Conservation (phyloP, 352 stramenopile genomes). For the Blastocystis sp. region DNA sequence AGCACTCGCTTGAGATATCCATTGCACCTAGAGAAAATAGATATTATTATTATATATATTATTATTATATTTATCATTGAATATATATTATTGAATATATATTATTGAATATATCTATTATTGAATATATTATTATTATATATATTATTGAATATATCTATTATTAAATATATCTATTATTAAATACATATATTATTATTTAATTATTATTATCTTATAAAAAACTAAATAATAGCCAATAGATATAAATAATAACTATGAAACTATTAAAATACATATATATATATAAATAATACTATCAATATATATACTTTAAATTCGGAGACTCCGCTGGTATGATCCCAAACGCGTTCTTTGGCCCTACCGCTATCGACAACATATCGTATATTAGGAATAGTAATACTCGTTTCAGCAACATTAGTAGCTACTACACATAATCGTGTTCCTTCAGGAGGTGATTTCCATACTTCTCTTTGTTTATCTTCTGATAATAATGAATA, state of each 20-base stretch:
- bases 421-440: slow-evolving; percentile 83
- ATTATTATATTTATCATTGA: not conserved
- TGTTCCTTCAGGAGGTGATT: slow-evolving; percentile 60
- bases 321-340: slow-evolving; percentile 66
- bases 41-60: slow-evolving; percentile 1
- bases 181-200: not conserved
- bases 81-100: not conserved
- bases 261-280: slow-evolving; percentile 4
- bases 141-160: too few species aligned
- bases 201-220: not conserved
- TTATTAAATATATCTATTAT: too few species aligned
- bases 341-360: slow-evolving; percentile 80
- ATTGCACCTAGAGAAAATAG: slow-evolving; percentile 51
- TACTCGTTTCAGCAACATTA: slow-evolving; percentile 88
- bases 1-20: slow-evolving; percentile 65
- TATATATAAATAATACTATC: slow-evolving; percentile 12
- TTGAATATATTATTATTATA: too few species aligned
- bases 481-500: slow-evolving; percentile 85
- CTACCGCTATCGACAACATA: slow-evolving; percentile 88
- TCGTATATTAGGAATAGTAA: slow-evolving; percentile 69
- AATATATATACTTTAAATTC: slow-evolving; percentile 65
- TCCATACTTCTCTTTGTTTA: slow-evolving; percentile 72
- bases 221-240: slow-evolving; percentile 2
- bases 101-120: too few species aligned
- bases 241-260: slow-evolving; percentile 1